Conservation (phyloP, 345 rosid genomes). For the Aurinia saxatilis region DNA sequence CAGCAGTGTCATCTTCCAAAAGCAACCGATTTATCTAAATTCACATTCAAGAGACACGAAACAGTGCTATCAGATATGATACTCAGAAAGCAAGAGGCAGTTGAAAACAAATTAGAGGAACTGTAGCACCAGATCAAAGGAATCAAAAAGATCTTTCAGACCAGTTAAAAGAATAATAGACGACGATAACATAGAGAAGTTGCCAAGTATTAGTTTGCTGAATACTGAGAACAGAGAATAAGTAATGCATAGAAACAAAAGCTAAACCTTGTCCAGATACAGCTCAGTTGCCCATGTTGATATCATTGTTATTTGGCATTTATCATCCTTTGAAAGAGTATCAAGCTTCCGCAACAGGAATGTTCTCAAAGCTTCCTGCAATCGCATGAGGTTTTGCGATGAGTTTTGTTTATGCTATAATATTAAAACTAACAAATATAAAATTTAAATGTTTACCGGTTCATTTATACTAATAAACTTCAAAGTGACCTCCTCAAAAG, state of each 20-base stretch:
- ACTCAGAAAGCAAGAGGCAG: neutral
- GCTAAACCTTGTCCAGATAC: slow-evolving; percentile 89
- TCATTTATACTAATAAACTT: slow-evolving; percentile 80
- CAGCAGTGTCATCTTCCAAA: slow-evolving; percentile 88
- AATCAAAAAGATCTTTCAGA: too few species aligned
- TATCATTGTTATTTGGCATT: slow-evolving; percentile 96
- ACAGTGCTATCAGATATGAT: neutral
- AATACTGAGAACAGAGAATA: slow-evolving; percentile 11
- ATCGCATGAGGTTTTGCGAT: slow-evolving; percentile 13
- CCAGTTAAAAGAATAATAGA: neutral
- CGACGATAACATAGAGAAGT: neutral
- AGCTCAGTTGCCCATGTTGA: slow-evolving; percentile 99
- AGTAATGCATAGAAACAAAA: slow-evolving; percentile 19
- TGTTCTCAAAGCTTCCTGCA: slow-evolving; percentile 97
- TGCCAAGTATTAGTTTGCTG: neutral
- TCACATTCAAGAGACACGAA: neutral
- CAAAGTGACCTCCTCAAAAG: slow-evolving; percentile 95
- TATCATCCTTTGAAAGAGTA: slow-evolving; percentile 84
- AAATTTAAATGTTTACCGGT: slow-evolving; percentile 44
- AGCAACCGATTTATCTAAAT: slow-evolving; percentile 80
- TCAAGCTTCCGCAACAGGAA: slow-evolving; percentile 93
- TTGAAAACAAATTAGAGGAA: neutral
- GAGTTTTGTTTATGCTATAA: neutral
- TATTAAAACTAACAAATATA: neutral
- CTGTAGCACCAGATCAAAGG: neutral